Conservation (phyloP, 495 filamentous ascomycete species). For the Penicillium desertorum region DNA sequence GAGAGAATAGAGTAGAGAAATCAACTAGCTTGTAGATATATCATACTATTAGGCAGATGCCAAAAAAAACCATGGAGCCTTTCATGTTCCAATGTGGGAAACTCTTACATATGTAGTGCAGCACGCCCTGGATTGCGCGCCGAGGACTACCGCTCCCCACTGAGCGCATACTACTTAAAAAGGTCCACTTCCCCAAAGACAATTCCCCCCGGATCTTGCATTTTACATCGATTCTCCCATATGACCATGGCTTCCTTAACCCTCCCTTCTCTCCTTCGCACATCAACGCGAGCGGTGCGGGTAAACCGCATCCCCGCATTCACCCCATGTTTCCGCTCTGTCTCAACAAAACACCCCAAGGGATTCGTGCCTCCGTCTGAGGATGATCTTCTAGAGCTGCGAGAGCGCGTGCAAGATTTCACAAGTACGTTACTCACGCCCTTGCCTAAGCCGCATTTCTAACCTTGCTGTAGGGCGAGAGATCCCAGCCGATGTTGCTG, state of each 20-base stretch:
- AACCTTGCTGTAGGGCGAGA: conserved; percentile 40
- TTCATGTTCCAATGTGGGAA: not conserved
- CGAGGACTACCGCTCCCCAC: conserved; percentile 28
- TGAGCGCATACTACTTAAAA: conserved; percentile 17
- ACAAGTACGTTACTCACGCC: conserved; percentile 48
- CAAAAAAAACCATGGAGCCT: not conserved
- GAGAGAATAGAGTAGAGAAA: not conserved
- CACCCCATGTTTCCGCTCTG: conserved; percentile 37
- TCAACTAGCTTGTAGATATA: not conserved
- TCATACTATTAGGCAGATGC: not conserved
- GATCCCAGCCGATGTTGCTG: conserved; percentile 80
- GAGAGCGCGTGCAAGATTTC: conserved; percentile 92
- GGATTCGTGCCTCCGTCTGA: conserved; percentile 75
- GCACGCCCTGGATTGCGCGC: conserved; percentile 18
- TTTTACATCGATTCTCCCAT: conserved; percentile 2
- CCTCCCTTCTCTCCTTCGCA: conserved; percentile 35
- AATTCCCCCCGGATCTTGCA: conserved; percentile 3
- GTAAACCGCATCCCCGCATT: conserved; percentile 34
- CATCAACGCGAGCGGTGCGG: conserved; percentile 29
- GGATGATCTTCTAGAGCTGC: conserved; percentile 77
- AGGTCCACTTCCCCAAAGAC: conserved; percentile 2
- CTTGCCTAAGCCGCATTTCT: not conserved
- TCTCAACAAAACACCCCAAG: conserved; percentile 78
- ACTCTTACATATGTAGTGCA: not conserved
- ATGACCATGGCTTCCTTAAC: conserved; percentile 34